A percentile compares a stretch with the other conserved stretches of the same genome.
phyloP scores from a whole-genome alignment of 148 eudicot species.

The Fagopyrum tataricum region DNA sequence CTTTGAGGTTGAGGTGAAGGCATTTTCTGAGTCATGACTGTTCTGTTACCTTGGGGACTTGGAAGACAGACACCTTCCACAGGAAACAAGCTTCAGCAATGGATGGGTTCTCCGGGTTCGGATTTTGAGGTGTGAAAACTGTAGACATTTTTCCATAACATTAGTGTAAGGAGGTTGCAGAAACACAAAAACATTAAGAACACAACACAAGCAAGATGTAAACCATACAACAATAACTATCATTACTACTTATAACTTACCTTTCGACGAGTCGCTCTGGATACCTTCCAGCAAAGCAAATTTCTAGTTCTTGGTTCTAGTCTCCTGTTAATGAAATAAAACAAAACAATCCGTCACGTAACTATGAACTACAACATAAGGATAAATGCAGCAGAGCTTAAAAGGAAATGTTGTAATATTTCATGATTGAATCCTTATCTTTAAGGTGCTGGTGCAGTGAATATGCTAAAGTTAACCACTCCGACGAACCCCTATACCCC shows the following conservation, averaged over 20 bases:
- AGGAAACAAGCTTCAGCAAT: conserved; percentile 52
- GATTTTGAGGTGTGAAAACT: conserved; percentile 59
- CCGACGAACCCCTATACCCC: background rate
- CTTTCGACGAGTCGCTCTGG: conserved; percentile 59
- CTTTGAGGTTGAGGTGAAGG: background rate
- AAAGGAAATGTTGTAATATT: background rate
- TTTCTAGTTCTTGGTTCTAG: conserved; percentile 83
- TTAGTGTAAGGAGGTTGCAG: background rate
- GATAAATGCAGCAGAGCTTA: background rate
- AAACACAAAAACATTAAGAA: background rate
- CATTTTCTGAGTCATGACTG: background rate
- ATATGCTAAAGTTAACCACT: background rate
- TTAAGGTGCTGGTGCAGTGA: background rate
- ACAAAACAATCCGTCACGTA: background rate
- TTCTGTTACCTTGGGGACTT: conserved; percentile 59
- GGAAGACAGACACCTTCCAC: conserved; percentile 67
- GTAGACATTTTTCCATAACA: conserved; percentile 18
- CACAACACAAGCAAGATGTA: background rate
- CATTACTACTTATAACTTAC: conserved; percentile 24
- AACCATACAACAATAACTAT: background rate
- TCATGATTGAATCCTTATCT: background rate
- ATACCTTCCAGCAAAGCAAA: conserved; percentile 83
- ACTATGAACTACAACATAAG: background rate
- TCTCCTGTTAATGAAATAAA: conserved; percentile 47
- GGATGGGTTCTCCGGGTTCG: conserved; percentile 47